Conservation (phyloP, 148 eudicot genomes). For the Spergularia bocconei region DNA sequence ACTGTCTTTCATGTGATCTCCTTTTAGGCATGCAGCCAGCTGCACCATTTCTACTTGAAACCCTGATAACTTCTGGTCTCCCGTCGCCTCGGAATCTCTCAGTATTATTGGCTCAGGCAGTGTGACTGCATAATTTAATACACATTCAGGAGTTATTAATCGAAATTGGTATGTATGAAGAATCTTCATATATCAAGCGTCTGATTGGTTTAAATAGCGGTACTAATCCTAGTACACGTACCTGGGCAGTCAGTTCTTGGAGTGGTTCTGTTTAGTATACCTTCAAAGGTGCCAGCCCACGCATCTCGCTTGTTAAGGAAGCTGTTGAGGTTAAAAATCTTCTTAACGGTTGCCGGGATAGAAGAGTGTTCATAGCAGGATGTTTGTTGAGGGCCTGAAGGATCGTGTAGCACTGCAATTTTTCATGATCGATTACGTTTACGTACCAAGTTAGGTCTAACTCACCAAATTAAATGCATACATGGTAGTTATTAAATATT, state of each 20-base stretch:
- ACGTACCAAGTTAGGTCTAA: too few relatives aligned
- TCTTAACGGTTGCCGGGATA: conserved; percentile 74
- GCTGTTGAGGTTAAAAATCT: conserved; percentile 69
- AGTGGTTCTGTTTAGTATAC: conserved; percentile 40
- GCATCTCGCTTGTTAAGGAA: conserved; percentile 70
- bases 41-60: conserved; percentile 71
- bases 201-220: too few relatives aligned
- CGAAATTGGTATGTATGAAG: too few relatives aligned
- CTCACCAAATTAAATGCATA: too few relatives aligned
- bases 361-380: conserved; percentile 82
- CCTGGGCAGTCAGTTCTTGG: conserved; percentile 87
- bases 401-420: conserved; percentile 65
- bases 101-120: conserved; percentile 60
- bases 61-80: conserved; percentile 47
- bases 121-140: conserved; percentile 28
- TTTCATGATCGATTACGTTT: too few relatives aligned
- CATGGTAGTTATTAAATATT: too few relatives aligned
- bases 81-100: conserved; percentile 50
- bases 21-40: conserved; percentile 59
- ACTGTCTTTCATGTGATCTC: conserved; percentile 46
- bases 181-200: too few relatives aligned
- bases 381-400: conserved; percentile 63
- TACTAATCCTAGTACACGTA: too few relatives aligned
- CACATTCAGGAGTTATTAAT: too few relatives aligned
- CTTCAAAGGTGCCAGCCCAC: conserved; percentile 86